phyloP scores from a whole-genome alignment of 2,329 filamentous ascomycete species.

The Hypoxylon sp. region DNA sequence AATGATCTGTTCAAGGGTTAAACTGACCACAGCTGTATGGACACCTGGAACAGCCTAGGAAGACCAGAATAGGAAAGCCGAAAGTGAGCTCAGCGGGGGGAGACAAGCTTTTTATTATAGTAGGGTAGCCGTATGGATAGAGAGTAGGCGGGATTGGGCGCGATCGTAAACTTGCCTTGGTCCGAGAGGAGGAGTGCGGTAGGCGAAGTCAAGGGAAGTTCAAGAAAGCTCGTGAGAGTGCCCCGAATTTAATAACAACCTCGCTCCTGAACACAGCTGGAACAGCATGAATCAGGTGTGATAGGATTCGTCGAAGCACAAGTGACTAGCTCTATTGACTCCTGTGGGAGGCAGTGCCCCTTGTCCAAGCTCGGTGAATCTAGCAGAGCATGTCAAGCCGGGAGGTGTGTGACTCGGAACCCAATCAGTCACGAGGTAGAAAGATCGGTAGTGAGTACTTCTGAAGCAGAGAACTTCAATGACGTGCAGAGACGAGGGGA shows the following conservation, averaged over 20 bases:
- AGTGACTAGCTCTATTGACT: slow-evolving; percentile 22
- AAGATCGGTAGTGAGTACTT: slow-evolving; percentile 25
- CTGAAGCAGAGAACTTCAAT: slow-evolving; percentile 18
- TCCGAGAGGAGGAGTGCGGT: slow-evolving; percentile 28
- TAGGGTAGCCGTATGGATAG: slow-evolving; percentile 27
- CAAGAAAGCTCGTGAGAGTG: slow-evolving; percentile 17
- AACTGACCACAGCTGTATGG: slow-evolving; percentile 8
- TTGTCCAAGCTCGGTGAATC: slow-evolving; percentile 36
- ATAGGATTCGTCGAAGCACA: slow-evolving; percentile 17
- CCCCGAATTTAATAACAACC: slow-evolving; percentile 24
- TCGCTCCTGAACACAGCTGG: slow-evolving; percentile 21
- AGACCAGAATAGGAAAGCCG: slow-evolving; percentile 37
- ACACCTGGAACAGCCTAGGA: slow-evolving; percentile 8
- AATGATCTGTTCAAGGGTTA: slow-evolving; percentile 6
- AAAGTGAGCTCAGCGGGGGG: slow-evolving; percentile 33
- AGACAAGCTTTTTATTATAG: slow-evolving; percentile 33
- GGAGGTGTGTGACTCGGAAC: slow-evolving; percentile 31
- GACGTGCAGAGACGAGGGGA: slow-evolving; percentile 8
- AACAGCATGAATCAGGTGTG: slow-evolving; percentile 16
- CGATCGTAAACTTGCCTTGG: slow-evolving; percentile 25
- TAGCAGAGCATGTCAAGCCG: slow-evolving; percentile 30
- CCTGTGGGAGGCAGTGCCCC: slow-evolving; percentile 22
- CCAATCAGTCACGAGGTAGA: slow-evolving; percentile 30
- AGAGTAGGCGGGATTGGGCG: slow-evolving; percentile 22
- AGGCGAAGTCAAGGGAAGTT: slow-evolving; percentile 15